Evolutionary conservation across 2,329 filamentous ascomycete species (phyloP).

Genomic region (Alternaria atra): DNA sequence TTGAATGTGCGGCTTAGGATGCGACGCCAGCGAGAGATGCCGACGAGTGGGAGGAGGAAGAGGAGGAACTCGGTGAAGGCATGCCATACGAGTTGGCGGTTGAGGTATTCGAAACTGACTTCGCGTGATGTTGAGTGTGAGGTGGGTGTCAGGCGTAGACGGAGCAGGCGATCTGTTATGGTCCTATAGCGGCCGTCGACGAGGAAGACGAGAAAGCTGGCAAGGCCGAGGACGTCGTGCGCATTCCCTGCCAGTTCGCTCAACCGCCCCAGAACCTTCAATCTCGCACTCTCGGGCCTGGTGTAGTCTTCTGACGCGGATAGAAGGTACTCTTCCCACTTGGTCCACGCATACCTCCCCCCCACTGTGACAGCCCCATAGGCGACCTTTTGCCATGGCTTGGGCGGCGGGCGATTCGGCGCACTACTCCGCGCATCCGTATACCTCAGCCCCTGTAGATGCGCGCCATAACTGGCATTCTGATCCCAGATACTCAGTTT

Average conservation of each 20-base stretch:
- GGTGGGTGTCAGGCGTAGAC: constrained; percentile 84
- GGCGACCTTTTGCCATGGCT: constrained; percentile 80
- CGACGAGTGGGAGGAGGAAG: constrained; percentile 95
- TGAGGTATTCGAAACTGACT: constrained; percentile 97
- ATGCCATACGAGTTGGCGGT: constrained; percentile 98
- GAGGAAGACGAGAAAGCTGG: constrained; percentile 89
- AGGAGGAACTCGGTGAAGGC: constrained; percentile 99
- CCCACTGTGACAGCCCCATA: constrained; percentile 89
- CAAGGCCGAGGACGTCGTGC: constrained; percentile 82
- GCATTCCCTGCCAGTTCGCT: constrained; percentile 74
- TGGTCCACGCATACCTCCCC: constrained; percentile 88
- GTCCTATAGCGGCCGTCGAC: constrained; percentile 92
- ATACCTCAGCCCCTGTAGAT: constrained; percentile 89
- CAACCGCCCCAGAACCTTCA: constrained; percentile 69
- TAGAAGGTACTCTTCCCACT: constrained; percentile 88
- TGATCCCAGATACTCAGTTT: constrained; percentile 98
- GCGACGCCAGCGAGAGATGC: constrained; percentile 89
- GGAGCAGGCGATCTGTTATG: constrained; percentile 82
- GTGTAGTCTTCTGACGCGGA: constrained; percentile 79
- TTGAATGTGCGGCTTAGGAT: constrained; percentile 91
- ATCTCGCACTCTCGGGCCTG: constrained; percentile 58
- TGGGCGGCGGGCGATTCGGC: constrained; percentile 69
- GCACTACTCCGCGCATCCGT: constrained; percentile 76
- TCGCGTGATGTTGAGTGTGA: constrained; percentile 86
- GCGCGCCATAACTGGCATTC: constrained; percentile 91